Base-by-base conservation (phyloP, 345 rosid genomes). In the Eucalyptus tenuipes region DNA sequence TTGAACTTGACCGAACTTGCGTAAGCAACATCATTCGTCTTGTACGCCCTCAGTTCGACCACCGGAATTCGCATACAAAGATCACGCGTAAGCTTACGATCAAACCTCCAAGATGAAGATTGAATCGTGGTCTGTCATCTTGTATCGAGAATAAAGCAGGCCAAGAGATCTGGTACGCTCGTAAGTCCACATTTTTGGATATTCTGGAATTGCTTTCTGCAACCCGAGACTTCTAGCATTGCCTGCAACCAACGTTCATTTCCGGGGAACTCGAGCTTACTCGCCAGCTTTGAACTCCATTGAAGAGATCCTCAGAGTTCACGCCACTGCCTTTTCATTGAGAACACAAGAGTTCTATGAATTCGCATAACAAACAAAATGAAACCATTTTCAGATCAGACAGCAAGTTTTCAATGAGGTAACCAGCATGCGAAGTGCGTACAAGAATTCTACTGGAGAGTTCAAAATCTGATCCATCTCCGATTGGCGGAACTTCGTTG, bases 271-370 rank as follows among this genome's bases (percentile, higher is more conserved):
- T 29, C 13, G n/a, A 29, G 27, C 18, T 89, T 93, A 93, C 47
- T 92, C 93, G 42, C 95, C 95, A 45, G 93, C 94, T 89, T 93
- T 93, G 89, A 93, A 92, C 75, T 88, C 96, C 96, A 87, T 88
- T 86, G 88, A 94, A 95, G 89, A 92, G 4, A 88, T 95, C 96
- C 55, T 86, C 93, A 25, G 93, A 66, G 88, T 94, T 93, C 68
- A 93, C 94, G 49, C 96, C 96, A 57, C 85, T 88, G 3, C 97
- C 97, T 90, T 93, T 91, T 88, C 96, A 95, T 88, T 93, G 97
- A 16, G 94, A 92, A 86, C 97, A 95, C 48, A 57, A 50, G 71
- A 93, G 92, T 22, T 96, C 95, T 94, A 61, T n/a, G 7, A 11
- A 13, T 53, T 12, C 42, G 22, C 13, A 61, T 25, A 40, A 55